phyloP scores from a whole-genome alignment of 805 yeast genomes.

The Allodekkera sacchari region DNA sequence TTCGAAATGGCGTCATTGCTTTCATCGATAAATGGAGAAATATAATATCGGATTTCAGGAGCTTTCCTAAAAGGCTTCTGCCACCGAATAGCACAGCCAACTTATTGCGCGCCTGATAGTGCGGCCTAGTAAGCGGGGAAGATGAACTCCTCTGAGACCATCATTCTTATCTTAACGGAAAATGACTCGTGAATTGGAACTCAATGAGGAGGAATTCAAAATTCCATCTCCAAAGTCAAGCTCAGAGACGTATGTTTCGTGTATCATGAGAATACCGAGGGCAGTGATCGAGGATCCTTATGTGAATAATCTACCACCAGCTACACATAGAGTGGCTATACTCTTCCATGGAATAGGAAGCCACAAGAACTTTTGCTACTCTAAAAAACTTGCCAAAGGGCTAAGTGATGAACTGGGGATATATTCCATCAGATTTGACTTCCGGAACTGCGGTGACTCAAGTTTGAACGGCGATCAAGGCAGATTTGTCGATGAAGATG shows the following conservation, averaged over 20 bases:
- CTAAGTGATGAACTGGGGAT: constrained; percentile 54
- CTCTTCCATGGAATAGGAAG: constrained; percentile 83
- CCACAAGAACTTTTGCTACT: constrained; percentile 74
- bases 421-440: constrained; percentile 70
- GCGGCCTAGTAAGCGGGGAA: too few relatives aligned
- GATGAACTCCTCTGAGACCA: too few relatives aligned
- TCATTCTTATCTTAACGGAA: background rate
- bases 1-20: too few relatives aligned
- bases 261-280: constrained; percentile 15
- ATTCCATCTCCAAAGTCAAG: constrained; percentile 8
- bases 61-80: too few relatives aligned
- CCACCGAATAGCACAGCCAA: too few relatives aligned
- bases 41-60: too few relatives aligned
- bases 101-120: too few relatives aligned
- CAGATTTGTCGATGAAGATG: constrained; percentile 54
- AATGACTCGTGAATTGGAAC: constrained; percentile 7
- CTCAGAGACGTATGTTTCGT: constrained; percentile 7
- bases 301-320: constrained; percentile 5
- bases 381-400: constrained; percentile 48
- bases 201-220: constrained; percentile 7
- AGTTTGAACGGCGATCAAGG: constrained; percentile 42
- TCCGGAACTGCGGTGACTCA: constrained; percentile 79
- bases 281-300: constrained; percentile 8
- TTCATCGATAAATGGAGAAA: too few relatives aligned
- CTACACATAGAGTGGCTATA: constrained; percentile 32